These are phyloP conservation scores for Oryza australiensis DNA, from an alignment of 176 grass and related monocot genomes.

Conservation along the genomic window DNA sequence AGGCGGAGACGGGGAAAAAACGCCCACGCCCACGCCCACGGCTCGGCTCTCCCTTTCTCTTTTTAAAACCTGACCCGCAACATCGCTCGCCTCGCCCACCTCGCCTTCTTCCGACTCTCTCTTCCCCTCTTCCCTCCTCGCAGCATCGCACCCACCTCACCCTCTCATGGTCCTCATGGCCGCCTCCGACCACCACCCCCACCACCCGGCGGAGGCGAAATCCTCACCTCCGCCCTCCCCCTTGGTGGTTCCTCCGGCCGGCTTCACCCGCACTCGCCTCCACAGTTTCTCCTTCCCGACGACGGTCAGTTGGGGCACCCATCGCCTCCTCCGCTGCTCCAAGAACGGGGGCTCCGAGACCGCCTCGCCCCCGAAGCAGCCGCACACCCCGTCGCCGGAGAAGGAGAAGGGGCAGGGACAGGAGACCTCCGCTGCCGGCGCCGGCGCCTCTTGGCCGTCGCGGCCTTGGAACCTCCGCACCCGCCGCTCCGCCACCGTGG, in stretches of 20 bases:
- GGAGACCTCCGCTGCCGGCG: background rate
- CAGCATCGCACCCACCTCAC: background rate
- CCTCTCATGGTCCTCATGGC: constrained; percentile 40
- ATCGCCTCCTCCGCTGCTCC: constrained; percentile 46
- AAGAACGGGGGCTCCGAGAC: background rate
- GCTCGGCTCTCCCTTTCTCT: too few relatives aligned
- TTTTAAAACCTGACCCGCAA: background rate
- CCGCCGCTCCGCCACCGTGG: constrained; percentile 14
- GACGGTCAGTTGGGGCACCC: constrained; percentile 36
- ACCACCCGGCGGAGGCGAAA: background rate
- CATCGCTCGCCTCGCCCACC: background rate
- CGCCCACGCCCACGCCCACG: too few relatives aligned
- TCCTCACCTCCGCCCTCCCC: background rate
- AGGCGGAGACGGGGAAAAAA: too few relatives aligned
- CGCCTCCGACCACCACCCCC: constrained; percentile 12
- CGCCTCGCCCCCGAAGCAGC: background rate
- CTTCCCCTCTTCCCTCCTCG: background rate
- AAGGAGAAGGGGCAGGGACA: constrained; percentile 27
- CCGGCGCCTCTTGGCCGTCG: background rate
- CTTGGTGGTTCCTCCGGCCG: background rate
- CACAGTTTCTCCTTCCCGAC: constrained; percentile 39
- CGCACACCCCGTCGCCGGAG: constrained; percentile 20
- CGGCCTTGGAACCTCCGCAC: constrained; percentile 37
- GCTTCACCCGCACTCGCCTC: constrained; percentile 22
- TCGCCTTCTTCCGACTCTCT: background rate